Percentiles rank a stretch among this genome's conserved stretches.
Evolutionary conservation across 2,329 filamentous ascomycete genomes (phyloP).

Genomic region (Claviceps humidiphila): DNA sequence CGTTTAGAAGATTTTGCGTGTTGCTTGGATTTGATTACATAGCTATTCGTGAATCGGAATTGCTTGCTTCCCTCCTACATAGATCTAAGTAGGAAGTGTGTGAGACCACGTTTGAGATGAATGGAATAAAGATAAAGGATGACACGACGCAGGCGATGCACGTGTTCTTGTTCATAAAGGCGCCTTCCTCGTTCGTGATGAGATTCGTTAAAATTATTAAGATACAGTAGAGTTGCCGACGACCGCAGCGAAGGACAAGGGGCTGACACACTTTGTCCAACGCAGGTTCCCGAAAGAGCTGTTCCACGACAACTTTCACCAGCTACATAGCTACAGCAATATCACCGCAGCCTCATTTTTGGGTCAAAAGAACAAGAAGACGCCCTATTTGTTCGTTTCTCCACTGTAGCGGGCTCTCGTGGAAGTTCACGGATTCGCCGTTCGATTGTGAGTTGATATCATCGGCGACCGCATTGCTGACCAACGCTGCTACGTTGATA

Average conservation of each 20-base stretch:
- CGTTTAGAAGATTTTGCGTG: neutral
- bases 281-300: slow-evolving; percentile 44
- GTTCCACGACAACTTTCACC: slow-evolving; percentile 58
- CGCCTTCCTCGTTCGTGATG: too few species aligned
- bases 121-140: neutral
- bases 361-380: slow-evolving; percentile 39
- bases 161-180: neutral
- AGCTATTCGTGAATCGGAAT: neutral
- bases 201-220: too few species aligned
- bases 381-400: slow-evolving; percentile 57
- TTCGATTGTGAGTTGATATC: slow-evolving; percentile 21
- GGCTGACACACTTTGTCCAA: neutral
- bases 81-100: slow-evolving; percentile 8
- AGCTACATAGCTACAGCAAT: slow-evolving; percentile 51
- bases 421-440: slow-evolving; percentile 60
- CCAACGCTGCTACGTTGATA: slow-evolving; percentile 5
- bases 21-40: neutral
- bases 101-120: slow-evolving; percentile 8
- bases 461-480: neutral
- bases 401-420: slow-evolving; percentile 56
- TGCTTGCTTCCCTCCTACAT: slow-evolving; percentile 3
- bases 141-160: neutral
- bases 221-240: neutral
- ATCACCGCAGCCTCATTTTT: slow-evolving; percentile 57
- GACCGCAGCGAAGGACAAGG: neutral